These are phyloP conservation scores for Daldinia sp. DNA, from an alignment of 2,329 filamentous ascomycete species.

Conservation along the genomic window DNA sequence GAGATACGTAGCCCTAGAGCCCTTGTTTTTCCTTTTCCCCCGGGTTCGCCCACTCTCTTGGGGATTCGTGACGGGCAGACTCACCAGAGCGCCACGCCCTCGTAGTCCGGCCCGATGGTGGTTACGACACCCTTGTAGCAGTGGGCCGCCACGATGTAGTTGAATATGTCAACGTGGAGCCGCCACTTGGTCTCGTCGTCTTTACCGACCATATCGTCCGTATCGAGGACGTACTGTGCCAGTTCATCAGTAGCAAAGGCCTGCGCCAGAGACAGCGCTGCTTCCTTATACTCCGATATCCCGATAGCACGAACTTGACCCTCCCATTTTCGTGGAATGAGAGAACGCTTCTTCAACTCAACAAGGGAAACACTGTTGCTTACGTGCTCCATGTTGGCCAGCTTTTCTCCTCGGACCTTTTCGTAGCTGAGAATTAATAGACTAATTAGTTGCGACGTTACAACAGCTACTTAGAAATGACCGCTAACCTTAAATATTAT, in stretches of 20 bases:
- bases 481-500: conserved; percentile 46
- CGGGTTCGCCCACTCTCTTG: conserved; percentile 20
- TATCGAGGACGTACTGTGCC: conserved; percentile 77
- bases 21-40: conserved; percentile 24
- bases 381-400: conserved; percentile 56
- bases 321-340: conserved; percentile 62
- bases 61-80: conserved; percentile 47
- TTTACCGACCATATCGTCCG: conserved; percentile 70
- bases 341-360: conserved; percentile 52
- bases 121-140: conserved; percentile 77
- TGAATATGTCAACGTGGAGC: conserved; percentile 79
- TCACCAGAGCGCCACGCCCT: conserved; percentile 81
- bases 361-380: conserved; percentile 42
- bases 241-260: conserved; percentile 80
- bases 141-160: conserved; percentile 79
- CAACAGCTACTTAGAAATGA: conserved; percentile 4
- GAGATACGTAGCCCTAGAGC: conserved; percentile 25
- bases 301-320: conserved; percentile 68
- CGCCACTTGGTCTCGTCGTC: conserved; percentile 76
- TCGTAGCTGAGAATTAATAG: conserved; percentile 11
- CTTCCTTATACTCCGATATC: conserved; percentile 74
- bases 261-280: conserved; percentile 75
- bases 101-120: conserved; percentile 77
- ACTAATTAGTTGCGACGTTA: conserved; percentile 17
- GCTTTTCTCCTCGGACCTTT: conserved; percentile 35